phyloP scores from a whole-genome alignment of 2,329 filamentous ascomycete genomes.

The Fusarium sp. region DNA sequence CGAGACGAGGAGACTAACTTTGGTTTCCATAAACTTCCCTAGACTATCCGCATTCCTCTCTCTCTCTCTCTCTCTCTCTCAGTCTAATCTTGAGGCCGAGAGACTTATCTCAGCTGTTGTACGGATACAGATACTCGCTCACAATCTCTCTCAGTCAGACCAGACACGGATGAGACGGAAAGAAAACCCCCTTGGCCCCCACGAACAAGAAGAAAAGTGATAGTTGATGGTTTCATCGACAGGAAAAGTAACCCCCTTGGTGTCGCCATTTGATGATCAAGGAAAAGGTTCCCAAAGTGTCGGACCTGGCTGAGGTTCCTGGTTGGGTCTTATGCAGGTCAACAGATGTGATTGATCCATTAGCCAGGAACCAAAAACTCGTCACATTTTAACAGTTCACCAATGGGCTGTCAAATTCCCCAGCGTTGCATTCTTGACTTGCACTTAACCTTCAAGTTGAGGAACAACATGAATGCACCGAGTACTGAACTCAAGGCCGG shows the following conservation, averaged over 20 bases:
- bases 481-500: not conserved
- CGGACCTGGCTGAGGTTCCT: slow-evolving; percentile 28
- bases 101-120: not conserved
- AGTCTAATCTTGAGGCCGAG: slow-evolving; percentile 1
- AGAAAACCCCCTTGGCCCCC: slow-evolving; percentile 4
- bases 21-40: slow-evolving; percentile 8
- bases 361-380: slow-evolving; percentile 32
- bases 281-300: slow-evolving; percentile 24
- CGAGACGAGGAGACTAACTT: slow-evolving; percentile 13
- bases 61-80: slow-evolving; percentile 1
- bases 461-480: not conserved
- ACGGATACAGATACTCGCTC: not conserved
- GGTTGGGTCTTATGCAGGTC: slow-evolving; percentile 37
- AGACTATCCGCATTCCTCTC: slow-evolving; percentile 37
- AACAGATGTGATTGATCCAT: slow-evolving; percentile 20
- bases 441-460: not conserved
- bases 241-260: slow-evolving; percentile 19
- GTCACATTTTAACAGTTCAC: slow-evolving; percentile 13
- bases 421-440: not conserved
- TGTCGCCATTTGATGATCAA: slow-evolving; percentile 13
- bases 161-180: slow-evolving; percentile 14
- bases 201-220: slow-evolving; percentile 10
- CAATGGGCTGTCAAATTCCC: slow-evolving; percentile 11
- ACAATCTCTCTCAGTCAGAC: not conserved
- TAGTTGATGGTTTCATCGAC: slow-evolving; percentile 27